These are phyloP conservation scores for Mortierella sp. DNA, from an alignment of 371 early-diverging fungal genomes.

Conservation along the genomic window DNA sequence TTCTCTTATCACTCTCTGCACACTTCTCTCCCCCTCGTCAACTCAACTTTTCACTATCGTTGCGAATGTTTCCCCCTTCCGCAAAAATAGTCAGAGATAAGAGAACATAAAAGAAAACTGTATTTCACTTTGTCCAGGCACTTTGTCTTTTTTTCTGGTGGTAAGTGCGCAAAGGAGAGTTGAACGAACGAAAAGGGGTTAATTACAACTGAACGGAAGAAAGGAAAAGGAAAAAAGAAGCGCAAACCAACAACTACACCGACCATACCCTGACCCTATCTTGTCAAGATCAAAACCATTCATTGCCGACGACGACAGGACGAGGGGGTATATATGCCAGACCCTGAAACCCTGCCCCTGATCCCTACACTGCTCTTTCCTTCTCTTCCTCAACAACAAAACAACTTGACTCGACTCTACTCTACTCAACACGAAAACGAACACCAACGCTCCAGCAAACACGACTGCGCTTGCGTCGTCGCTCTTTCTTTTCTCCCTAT, in stretches of 20 bases:
- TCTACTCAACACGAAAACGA: neutral
- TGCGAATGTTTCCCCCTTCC: constrained; percentile 12
- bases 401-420: neutral
- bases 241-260: neutral
- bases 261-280: neutral
- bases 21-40: neutral
- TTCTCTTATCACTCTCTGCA: neutral
- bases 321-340: neutral
- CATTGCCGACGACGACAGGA: neutral
- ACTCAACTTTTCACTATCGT: neutral
- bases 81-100: constrained; percentile 12
- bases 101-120: neutral
- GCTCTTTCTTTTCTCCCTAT: neutral
- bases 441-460: neutral
- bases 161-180: constrained; percentile 19
- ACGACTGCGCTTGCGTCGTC: constrained; percentile 3
- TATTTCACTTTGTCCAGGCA: neutral
- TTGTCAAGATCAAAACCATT: neutral
- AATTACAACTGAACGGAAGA: no score
- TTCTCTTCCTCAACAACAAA: neutral
- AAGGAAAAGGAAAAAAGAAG: neutral
- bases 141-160: constrained; percentile 16
- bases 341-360: constrained; percentile 1
- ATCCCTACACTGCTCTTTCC: neutral
- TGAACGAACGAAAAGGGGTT: no score